Evolutionary conservation across 805 yeast genomes (phyloP).

Genomic region (Lachancea cidri): DNA sequence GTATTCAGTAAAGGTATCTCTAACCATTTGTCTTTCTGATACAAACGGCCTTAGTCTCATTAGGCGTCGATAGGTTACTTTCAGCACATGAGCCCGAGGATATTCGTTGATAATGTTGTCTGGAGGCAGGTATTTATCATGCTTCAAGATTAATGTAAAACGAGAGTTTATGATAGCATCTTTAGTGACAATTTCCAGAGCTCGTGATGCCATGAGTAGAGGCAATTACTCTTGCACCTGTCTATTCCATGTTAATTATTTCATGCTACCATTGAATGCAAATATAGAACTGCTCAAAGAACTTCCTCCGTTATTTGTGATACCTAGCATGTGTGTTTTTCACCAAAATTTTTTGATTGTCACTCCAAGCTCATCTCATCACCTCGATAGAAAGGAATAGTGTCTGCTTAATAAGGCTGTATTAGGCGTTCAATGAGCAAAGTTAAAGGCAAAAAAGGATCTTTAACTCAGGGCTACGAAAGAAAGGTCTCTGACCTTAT

Average conservation of each 20-base stretch:
- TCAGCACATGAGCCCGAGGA: slow-evolving; percentile 4
- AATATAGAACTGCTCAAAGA: too few relatives aligned
- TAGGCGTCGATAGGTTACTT: slow-evolving; percentile 23
- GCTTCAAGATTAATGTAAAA: slow-evolving; percentile 14
- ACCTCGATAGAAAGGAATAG: not conserved
- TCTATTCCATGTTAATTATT: too few relatives aligned
- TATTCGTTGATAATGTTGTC: slow-evolving; percentile 5
- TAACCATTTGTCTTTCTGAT: slow-evolving; percentile 23
- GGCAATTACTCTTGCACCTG: too few relatives aligned
- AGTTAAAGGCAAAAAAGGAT: slow-evolving; percentile 22
- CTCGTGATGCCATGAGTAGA: slow-evolving; percentile 3
- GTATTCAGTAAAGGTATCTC: slow-evolving; percentile 24
- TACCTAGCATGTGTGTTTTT: not conserved
- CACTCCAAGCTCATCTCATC: slow-evolving; percentile 2
- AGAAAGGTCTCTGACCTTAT: slow-evolving; percentile 52
- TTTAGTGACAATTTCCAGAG: slow-evolving; percentile 11
- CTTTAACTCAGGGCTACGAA: slow-evolving; percentile 40
- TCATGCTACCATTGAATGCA: too few relatives aligned
- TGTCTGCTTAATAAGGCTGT: not conserved
- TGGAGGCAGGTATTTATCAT: slow-evolving; percentile 13
- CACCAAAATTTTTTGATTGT: slow-evolving; percentile 1
- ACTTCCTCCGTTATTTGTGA: too few relatives aligned
- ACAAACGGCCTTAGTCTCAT: slow-evolving; percentile 25
- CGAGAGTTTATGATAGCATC: slow-evolving; percentile 19
- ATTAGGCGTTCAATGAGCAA: slow-evolving; percentile 29